Base-by-base conservation (phyloP, 2,329 filamentous ascomycete species). In the Kalmusia sp. region DNA sequence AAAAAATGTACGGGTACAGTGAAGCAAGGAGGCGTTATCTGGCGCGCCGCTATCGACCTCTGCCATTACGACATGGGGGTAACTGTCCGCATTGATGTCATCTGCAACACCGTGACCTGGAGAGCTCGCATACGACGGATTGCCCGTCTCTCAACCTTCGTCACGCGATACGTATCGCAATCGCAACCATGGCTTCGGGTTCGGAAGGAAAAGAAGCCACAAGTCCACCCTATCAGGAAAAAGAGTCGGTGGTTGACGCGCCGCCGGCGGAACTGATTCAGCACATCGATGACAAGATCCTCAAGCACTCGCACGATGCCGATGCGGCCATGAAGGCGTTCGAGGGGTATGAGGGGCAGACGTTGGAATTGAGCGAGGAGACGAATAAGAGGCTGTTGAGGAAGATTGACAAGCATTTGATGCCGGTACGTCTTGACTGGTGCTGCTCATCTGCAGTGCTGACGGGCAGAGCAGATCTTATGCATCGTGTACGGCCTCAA, bases 281-380 rank as follows among this genome's bases (percentile, higher is more conserved):
- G 43, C 52, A 53, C 24, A 52, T 69, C 11, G 58, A 65, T 9
- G 62, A 66, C 31, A 67, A 69, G 49, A 54, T 71, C 2, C 43
- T 70, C 49, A 77, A 82, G 60, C 82, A 84, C 61, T 77, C 80
- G 2, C 78, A 83, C 49, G 82, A 86, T 78, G 84, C 79, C 24
- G 84, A 87, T 61, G 83, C 85, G 52, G 84, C 84, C 24, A 76
- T 86, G 78, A 82, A 84, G 59, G 84, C 81, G 2, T 82, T 85
- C 59, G 76, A 71, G 41, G 69, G 76, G 8, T 63, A 78, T 41
- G 73, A 79, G 1, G 83, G 82, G 19, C 76, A 84, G 60, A 65
- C 80, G 0, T 73, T 86, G 19, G 76, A 80, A 30, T 70, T 87
- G 30, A 83, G 83, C 49, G 82, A 81, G 57, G 79, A 79, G 40